Evolutionary conservation across 345 rosid genomes (phyloP), one percentile per base, ranked within the genome.

Genomic region (Dipteronia dyeriana): DNA sequence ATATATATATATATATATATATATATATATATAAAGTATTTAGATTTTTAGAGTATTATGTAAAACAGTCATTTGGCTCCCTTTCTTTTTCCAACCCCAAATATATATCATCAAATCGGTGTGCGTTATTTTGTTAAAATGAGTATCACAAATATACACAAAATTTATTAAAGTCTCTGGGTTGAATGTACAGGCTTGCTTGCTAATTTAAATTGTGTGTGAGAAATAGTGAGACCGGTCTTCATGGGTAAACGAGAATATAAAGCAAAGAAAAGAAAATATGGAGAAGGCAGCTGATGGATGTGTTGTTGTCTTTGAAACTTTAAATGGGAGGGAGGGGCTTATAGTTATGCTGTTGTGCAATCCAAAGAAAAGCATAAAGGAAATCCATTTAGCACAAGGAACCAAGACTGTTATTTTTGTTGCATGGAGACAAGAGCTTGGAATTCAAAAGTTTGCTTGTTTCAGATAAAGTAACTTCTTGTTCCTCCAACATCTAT

Each of bases 361-460:
- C 61, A 77, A 77, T 67, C 78, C 49, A 78, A 76, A 82, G 66
- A 78, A 81, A 86, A 86, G 86, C 81, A 81, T 79, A 83, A 81
- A 83, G 81, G 76, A 75, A 29, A 71, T 59, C 79, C 74, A 64
- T 75, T 68, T 20, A 76, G 81, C 80, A 70, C 79, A 80, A 83
- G 81, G 76, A 81, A 81, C 84, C 82, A 75, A 68, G 85, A 80
- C 79, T 71, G 2, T 65, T 57, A 29, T 70, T 74, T 71, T 76
- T 72, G 47, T 54, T 78, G 83, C 80, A 77, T 81, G 82, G 80
- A 83, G 74, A 76, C 75, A 76, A 79, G 86, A 80, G 88, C 88
- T 83, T 76, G 81, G 86, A 81, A 83, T 86, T 86, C 80, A 68
- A 81, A 81, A 86, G 87, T 76, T 75, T 75, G 62, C 22, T 73